Conservation (phyloP, 768 basidiomycete species). For the Solioccasus polychromus region DNA sequence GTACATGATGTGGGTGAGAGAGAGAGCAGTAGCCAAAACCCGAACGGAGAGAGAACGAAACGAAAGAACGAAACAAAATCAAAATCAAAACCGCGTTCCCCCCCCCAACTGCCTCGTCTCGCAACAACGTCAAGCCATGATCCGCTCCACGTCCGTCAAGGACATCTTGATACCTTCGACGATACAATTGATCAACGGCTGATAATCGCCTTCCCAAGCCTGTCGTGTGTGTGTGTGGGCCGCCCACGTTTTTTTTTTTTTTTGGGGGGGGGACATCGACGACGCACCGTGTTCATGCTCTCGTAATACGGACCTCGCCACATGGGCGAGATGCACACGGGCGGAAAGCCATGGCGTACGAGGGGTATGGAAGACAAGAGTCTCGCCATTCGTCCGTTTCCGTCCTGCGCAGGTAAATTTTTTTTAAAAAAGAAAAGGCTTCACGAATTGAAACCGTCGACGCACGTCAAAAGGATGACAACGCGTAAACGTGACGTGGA, state of each 20-base stretch:
- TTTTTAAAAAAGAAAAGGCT: background rate
- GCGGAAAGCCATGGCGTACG: slow-evolving; percentile 31
- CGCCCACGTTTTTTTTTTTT: background rate
- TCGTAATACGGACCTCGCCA: slow-evolving; percentile 28
- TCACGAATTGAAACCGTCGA: no score
- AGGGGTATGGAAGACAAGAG: slow-evolving; percentile 35
- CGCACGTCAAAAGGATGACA: slow-evolving; percentile 37
- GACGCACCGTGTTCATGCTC: slow-evolving; percentile 31
- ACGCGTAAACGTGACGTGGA: slow-evolving; percentile 33
- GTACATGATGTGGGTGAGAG: no score
- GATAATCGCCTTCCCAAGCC: slow-evolving; percentile 35
- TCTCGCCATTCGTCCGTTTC: slow-evolving; percentile 35
- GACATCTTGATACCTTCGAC: slow-evolving; percentile 26
- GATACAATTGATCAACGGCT: slow-evolving; percentile 31
- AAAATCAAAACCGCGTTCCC: no score
- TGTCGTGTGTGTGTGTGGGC: background rate
- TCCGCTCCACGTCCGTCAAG: slow-evolving; percentile 27
- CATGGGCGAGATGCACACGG: slow-evolving; percentile 27
- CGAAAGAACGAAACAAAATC: no score
- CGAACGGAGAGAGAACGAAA: no score
- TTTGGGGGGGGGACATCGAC: no score
- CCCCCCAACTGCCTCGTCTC: no score
- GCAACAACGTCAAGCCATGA: slow-evolving; percentile 26
- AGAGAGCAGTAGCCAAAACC: no score
- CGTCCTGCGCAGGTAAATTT: no score